phyloP scores from a whole-genome alignment of 2,329 filamentous ascomycete species.

The Arthroderma sp. region DNA sequence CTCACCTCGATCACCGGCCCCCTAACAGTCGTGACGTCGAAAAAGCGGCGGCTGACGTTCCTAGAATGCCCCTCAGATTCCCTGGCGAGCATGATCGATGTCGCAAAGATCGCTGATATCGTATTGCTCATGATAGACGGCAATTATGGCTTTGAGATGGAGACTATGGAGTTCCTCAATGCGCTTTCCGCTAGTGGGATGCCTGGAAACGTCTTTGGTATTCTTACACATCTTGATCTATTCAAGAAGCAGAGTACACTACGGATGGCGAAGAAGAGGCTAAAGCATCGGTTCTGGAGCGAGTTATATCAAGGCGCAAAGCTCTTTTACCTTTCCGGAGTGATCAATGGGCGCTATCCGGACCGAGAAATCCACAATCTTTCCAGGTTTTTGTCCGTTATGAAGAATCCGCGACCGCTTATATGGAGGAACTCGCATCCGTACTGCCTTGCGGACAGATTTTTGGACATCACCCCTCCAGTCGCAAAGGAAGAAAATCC shows the following conservation, averaged over 20 bases:
- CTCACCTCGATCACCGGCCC: slow-evolving; percentile 81
- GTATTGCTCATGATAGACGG: slow-evolving; percentile 97
- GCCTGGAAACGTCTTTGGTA: slow-evolving; percentile 96
- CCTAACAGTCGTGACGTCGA: slow-evolving; percentile 91
- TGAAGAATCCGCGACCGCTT: slow-evolving; percentile 97
- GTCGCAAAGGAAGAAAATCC: slow-evolving; percentile 77
- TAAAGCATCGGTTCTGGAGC: slow-evolving; percentile 94
- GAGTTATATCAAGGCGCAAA: slow-evolving; percentile 96
- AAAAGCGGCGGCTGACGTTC: slow-evolving; percentile 87
- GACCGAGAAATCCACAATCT: slow-evolving; percentile 94
- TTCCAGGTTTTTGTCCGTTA: slow-evolving; percentile 87
- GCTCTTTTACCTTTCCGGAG: slow-evolving; percentile 89
- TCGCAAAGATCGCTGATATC: slow-evolving; percentile 95
- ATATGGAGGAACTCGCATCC: slow-evolving; percentile 95
- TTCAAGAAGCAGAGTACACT: slow-evolving; percentile 89
- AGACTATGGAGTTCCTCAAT: slow-evolving; percentile 99
- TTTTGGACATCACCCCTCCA: slow-evolving; percentile 88
- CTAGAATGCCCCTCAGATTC: slow-evolving; percentile 91
- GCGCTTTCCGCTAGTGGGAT: slow-evolving; percentile 88
- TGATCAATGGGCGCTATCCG: slow-evolving; percentile 92
- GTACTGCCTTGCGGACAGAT: slow-evolving; percentile 85
- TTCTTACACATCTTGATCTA: slow-evolving; percentile 88
- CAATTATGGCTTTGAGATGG: slow-evolving; percentile 99
- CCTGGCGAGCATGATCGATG: slow-evolving; percentile 89
- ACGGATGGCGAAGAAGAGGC: slow-evolving; percentile 85